Percentiles rank a stretch among this genome's conserved stretches.
Conservation (phyloP, 345 rosid genomes). For the Ceriops tagal region DNA sequence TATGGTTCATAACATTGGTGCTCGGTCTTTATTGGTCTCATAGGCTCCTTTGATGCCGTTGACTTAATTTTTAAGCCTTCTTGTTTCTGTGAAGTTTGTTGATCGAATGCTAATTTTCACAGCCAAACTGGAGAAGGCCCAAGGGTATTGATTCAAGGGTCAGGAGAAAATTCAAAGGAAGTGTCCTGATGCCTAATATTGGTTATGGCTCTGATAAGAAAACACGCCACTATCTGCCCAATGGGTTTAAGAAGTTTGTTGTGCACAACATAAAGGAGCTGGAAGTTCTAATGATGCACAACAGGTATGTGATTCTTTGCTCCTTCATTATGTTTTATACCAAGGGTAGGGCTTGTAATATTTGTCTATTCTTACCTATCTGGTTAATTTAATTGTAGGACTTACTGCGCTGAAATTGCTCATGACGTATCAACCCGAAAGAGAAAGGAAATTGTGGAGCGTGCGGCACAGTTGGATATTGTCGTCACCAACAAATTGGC, state of each 20-base stretch:
- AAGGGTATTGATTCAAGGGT: conserved; percentile 78
- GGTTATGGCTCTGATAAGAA: conserved; percentile 67
- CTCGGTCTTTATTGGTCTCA: neutral
- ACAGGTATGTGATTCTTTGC: conserved; percentile 31
- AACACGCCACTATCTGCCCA: conserved; percentile 68
- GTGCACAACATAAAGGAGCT: conserved; percentile 57
- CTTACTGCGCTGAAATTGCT: conserved; percentile 70
- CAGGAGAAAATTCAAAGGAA: conserved; percentile 72
- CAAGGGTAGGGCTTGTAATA: neutral
- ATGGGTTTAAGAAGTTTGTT: conserved; percentile 62
- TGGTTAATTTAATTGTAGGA: conserved; percentile 28
- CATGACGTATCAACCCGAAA: conserved; percentile 59
- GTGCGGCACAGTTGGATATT: conserved; percentile 61
- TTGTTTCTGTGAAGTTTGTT: neutral
- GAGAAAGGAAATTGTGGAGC: conserved; percentile 61
- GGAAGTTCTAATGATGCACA: conserved; percentile 69
- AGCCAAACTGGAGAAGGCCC: conserved; percentile 61
- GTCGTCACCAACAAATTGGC: conserved; percentile 68
- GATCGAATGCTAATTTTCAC: neutral
- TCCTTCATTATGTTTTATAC: neutral
- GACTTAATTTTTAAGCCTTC: neutral
- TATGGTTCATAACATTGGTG: neutral
- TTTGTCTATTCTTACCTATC: neutral
- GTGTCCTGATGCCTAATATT: conserved; percentile 61
- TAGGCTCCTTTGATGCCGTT: neutral